Evolutionary conservation across 805 yeast genomes (phyloP).

Genomic region (Yarrowia sp.): DNA sequence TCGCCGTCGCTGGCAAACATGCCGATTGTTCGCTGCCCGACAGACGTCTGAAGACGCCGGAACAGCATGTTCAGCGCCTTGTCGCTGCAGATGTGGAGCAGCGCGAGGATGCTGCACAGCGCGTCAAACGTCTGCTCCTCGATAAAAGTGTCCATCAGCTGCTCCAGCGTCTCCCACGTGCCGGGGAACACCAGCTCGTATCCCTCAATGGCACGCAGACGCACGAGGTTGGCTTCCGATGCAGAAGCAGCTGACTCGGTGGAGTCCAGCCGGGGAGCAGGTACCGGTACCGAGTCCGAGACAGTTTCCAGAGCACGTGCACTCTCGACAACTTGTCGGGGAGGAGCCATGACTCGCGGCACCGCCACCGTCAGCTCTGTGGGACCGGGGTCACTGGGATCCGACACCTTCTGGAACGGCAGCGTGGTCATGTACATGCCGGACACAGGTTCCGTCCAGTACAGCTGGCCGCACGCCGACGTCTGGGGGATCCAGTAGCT

Average conservation of each 20-base stretch:
- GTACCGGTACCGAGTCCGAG: neutral
- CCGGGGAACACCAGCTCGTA: conserved; percentile 10
- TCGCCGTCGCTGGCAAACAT: conserved; percentile 3
- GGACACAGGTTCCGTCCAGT: conserved; percentile 14
- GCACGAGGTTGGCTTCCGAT: conserved; percentile 7
- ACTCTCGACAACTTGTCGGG: neutral
- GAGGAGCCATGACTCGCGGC: neutral
- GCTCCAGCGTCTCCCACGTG: conserved; percentile 13
- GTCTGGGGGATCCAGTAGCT: conserved; percentile 40
- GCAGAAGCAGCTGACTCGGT: neutral
- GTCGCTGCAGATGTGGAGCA: conserved; percentile 2
- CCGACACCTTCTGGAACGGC: conserved; percentile 21
- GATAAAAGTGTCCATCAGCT: conserved; percentile 12
- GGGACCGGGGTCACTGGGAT: conserved; percentile 12
- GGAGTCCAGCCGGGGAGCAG: neutral
- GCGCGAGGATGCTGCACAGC: neutral
- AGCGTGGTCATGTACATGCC: conserved; percentile 14
- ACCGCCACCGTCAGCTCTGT: neutral
- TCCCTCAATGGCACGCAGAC: conserved; percentile 10
- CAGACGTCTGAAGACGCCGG: conserved; percentile 9
- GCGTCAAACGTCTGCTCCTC: conserved; percentile 9
- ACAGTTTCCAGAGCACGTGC: neutral
- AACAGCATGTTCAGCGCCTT: neutral
- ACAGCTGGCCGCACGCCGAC: conserved; percentile 30
- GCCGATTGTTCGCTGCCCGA: conserved; percentile 1